These are phyloP conservation scores for Fusarium foetens DNA, from an alignment of 2,329 filamentous ascomycete genomes.

Conservation along the genomic window DNA sequence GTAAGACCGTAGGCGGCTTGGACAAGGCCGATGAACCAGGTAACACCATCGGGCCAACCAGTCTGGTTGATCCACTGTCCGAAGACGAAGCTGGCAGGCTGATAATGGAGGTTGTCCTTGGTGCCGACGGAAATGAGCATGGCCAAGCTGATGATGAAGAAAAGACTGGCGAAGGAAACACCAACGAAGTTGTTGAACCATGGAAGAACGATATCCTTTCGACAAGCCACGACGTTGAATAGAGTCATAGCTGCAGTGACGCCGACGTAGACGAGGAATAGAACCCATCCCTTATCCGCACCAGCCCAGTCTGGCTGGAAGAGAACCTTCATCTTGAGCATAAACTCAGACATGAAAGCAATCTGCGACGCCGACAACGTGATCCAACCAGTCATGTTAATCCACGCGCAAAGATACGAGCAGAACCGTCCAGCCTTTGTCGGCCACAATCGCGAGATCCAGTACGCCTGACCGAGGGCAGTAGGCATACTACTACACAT, in stretches of 20 bases:
- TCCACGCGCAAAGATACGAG: conserved; percentile 69
- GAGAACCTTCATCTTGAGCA: conserved; percentile 66
- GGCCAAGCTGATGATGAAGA: conserved; percentile 62
- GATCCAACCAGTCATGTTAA: conserved; percentile 70
- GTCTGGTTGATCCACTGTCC: conserved; percentile 57
- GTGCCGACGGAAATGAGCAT: conserved; percentile 63
- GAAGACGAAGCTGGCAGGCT: conserved; percentile 63
- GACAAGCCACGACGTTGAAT: conserved; percentile 63
- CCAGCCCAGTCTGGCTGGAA: conserved; percentile 61
- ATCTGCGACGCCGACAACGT: conserved; percentile 64
- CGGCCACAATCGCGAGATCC: conserved; percentile 54
- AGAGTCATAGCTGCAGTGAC: conserved; percentile 59
- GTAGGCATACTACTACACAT: conserved; percentile 69
- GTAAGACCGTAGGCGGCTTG: conserved; percentile 63
- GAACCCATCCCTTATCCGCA: conserved; percentile 59
- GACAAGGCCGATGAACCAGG: conserved; percentile 68
- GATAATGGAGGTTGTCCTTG: conserved; percentile 56
- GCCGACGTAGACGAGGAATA: conserved; percentile 65
- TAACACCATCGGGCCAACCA: conserved; percentile 65
- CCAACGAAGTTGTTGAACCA: conserved; percentile 67
- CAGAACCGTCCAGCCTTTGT: conserved; percentile 58
- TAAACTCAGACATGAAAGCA: conserved; percentile 68
- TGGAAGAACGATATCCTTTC: conserved; percentile 52
- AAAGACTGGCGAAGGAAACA: conserved; percentile 61
- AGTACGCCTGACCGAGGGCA: conserved; percentile 68